Evolutionary conservation across 495 filamentous ascomycete genomes (phyloP).

Genomic region (Trichoderma gamsii): DNA sequence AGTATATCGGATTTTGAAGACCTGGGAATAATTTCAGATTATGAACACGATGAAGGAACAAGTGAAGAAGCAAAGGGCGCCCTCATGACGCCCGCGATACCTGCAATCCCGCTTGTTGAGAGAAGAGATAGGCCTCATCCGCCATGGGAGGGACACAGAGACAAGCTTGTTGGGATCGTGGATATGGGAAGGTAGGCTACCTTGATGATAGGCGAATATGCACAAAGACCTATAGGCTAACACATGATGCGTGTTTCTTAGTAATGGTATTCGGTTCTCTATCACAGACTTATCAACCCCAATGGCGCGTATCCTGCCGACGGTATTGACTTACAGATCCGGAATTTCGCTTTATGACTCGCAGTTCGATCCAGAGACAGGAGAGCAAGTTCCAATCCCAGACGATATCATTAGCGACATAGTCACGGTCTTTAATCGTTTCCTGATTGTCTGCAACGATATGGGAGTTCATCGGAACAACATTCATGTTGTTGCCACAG

Average conservation of each 20-base stretch:
- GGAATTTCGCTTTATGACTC: conserved; percentile 59
- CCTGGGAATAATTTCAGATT: not conserved
- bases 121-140: not conserved
- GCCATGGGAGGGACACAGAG: conserved; percentile 11
- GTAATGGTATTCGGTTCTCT: conserved; percentile 65
- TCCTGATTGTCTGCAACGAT: conserved; percentile 51
- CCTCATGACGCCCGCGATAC: not conserved
- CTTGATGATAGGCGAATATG: too few species aligned
- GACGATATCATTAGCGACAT: conserved; percentile 41
- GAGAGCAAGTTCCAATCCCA: conserved; percentile 42
- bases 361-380: conserved; percentile 37
- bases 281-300: conserved; percentile 52
- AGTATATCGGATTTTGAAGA: conserved; percentile 5
- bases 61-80: not conserved
- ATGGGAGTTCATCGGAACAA: conserved; percentile 43
- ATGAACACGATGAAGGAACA: not conserved
- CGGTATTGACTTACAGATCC: conserved; percentile 48
- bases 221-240: not conserved
- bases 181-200: conserved; percentile 6
- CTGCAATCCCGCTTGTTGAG: not conserved
- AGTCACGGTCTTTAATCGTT: conserved; percentile 45
- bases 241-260: conserved; percentile 19
- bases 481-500: conserved; percentile 53
- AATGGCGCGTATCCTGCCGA: conserved; percentile 52
- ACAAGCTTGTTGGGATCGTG: conserved; percentile 13